Conservation (phyloP, 1,139 yeast genomes). For the Candida anutae region DNA sequence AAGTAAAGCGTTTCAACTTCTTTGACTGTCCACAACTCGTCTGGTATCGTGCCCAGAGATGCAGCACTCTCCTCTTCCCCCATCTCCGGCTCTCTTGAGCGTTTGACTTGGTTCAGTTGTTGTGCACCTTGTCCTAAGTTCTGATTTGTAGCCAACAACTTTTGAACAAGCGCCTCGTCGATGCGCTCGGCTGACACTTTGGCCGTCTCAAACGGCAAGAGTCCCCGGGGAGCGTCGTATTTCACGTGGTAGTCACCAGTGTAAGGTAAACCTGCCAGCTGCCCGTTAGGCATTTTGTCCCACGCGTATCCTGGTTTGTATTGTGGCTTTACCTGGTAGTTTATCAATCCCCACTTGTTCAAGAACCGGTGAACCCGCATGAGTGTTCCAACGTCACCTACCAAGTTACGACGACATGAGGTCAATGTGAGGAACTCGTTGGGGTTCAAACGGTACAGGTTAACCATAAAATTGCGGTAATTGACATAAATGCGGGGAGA, state of each 20-base stretch:
- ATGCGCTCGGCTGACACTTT: conserved; percentile 48
- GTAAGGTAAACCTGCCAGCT: conserved; percentile 45
- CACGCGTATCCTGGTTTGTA: conserved; percentile 55
- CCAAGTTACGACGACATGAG: conserved; percentile 87
- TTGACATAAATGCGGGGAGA: conserved; percentile 82
- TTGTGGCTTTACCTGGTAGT: conserved; percentile 80
- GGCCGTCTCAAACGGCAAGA: conserved; percentile 86
- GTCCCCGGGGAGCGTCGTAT: conserved; percentile 89
- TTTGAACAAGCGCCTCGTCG: conserved; percentile 50
- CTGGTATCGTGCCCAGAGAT: conserved; percentile 28
- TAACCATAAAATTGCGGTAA: conserved; percentile 90
- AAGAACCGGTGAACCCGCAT: conserved; percentile 85
- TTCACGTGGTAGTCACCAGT: conserved; percentile 63
- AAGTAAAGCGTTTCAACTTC: conserved; percentile 53
- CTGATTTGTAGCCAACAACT: conserved; percentile 22
- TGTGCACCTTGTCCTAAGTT: neutral
- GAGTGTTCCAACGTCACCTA: conserved; percentile 93
- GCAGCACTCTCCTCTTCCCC: conserved; percentile 2
- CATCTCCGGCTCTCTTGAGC: conserved; percentile 3
- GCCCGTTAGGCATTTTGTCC: conserved; percentile 48
- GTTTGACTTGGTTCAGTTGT: conserved; percentile 1
- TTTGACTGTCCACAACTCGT: conserved; percentile 58
- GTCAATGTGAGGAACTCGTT: conserved; percentile 89
- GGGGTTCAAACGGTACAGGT: conserved; percentile 87
- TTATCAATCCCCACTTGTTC: conserved; percentile 93